Percentiles rank a stretch among this genome's conserved stretches.
phyloP scores from a whole-genome alignment of 2,329 filamentous ascomycete genomes.

The Colletotrichum aenigma region DNA sequence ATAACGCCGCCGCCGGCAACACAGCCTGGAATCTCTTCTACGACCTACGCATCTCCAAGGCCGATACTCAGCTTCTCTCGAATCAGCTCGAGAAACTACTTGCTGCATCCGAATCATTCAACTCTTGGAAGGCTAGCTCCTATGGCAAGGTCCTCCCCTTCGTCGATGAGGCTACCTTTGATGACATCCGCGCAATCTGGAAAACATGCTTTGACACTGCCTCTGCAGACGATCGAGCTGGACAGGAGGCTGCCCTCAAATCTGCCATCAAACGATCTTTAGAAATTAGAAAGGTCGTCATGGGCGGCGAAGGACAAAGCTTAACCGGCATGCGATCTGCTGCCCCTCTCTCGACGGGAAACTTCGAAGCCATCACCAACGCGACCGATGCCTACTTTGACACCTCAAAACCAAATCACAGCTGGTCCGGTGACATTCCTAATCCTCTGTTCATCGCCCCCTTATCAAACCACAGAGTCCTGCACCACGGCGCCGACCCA shows the following conservation, averaged over 20 bases:
- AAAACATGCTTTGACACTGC: not conserved
- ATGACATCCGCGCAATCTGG: constrained; percentile 20
- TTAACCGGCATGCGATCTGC: constrained; percentile 39
- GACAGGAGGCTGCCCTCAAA: not conserved
- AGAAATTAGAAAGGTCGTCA: not conserved
- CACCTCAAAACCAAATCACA: constrained; percentile 31
- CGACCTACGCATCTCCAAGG: constrained; percentile 48
- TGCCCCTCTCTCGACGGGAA: constrained; percentile 36
- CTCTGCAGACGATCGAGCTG: not conserved
- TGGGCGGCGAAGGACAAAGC: constrained; percentile 24
- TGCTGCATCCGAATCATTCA: constrained; percentile 36
- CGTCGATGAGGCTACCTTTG: constrained; percentile 51
- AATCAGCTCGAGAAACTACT: constrained; percentile 41
- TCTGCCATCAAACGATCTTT: not conserved
- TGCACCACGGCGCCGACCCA: constrained; percentile 57
- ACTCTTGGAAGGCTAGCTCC: constrained; percentile 45
- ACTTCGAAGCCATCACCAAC: constrained; percentile 24
- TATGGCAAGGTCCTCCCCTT: constrained; percentile 54
- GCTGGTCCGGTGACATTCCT: constrained; percentile 23
- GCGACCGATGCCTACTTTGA: constrained; percentile 37
- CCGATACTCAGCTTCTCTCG: constrained; percentile 37
- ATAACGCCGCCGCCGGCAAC: constrained; percentile 29
- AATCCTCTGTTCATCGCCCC: constrained; percentile 46
- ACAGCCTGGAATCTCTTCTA: constrained; percentile 61
- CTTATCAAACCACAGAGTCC: constrained; percentile 33